Base-by-base conservation (phyloP, 768 basidiomycete genomes). In the Xanthoconium purpureum region DNA sequence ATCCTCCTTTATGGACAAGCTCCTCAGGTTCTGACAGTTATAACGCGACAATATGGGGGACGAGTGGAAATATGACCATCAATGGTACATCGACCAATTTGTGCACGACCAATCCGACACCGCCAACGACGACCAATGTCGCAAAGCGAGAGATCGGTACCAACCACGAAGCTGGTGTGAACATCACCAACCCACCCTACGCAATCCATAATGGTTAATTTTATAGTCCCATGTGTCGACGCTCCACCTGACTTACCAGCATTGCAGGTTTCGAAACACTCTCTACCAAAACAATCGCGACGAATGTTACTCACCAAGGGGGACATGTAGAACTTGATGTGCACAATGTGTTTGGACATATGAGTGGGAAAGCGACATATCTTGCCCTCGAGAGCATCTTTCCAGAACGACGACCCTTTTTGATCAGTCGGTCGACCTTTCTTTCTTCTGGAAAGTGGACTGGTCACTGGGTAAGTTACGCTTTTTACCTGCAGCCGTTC, bases 51-150 rank as follows among this genome's bases (percentile, higher is more conserved):
- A 66, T 79, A 18, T 88, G 76, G 61, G 87, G 87, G 6, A 78
- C 81, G 1, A 87, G 85, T 62, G 87, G 87, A 14, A 90, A 89
- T 60, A 80, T 89, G 64, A 87, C 83, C 9, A 77, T 87, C 61
- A 84, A 85, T 56, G 85, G 84, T 11, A 78, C 75, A 3, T 68
- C 78, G 47, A 88, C 86, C 3, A 83, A 78, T 57, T 71, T 59
- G 9, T 68, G 72, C 13, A 55, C 60, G 51, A 45, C 47, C 58
- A 51, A 28, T 24, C 67, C n/a, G 11, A 36, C 18, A 24, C 24
- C 24, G 24, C 24, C 6, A 35, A 35, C 33, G 53, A 47, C n/a
- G 38, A 33, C 35, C 3, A 10, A 28, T 18, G 35, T 77, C 28
- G 47, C 48, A 3, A 77, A 65, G 63, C 76, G 80, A 7, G 78